phyloP scores from a whole-genome alignment of 2,329 filamentous ascomycete genomes.

The Calonectria crousiana region DNA sequence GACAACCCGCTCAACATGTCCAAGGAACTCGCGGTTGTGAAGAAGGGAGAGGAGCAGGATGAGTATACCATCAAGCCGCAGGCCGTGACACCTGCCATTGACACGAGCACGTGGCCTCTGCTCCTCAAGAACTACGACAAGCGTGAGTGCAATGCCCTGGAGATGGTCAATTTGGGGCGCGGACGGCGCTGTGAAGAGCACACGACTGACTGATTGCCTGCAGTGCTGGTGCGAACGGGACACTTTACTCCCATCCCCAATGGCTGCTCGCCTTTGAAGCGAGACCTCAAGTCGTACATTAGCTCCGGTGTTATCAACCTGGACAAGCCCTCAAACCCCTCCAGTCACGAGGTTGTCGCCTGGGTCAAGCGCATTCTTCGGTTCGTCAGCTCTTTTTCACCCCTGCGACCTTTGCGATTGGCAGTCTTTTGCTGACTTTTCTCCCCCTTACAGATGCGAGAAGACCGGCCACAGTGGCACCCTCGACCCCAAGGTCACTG shows the following conservation, averaged over 20 bases:
- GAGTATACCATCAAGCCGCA: conserved; percentile 95
- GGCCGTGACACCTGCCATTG: conserved; percentile 79
- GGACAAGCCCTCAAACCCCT: conserved; percentile 88
- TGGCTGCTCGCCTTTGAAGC: conserved; percentile 90
- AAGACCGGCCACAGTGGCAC: conserved; percentile 99
- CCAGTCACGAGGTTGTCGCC: conserved; percentile 97
- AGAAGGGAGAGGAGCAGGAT: conserved; percentile 64
- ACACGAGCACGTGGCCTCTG: conserved; percentile 92
- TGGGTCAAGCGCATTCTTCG: conserved; percentile 98
- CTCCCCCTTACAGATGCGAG: conserved; percentile 62
- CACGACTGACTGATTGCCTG: conserved; percentile 42
- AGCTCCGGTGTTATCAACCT: conserved; percentile 98
- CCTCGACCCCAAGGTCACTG: conserved; percentile 97
- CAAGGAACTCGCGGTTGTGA: conserved; percentile 58
- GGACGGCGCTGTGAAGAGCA: conserved; percentile 24
- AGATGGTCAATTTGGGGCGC: conserved; percentile 9
- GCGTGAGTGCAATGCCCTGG: conserved; percentile 66
- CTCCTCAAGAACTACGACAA: conserved; percentile 97
- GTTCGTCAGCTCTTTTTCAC: conserved; percentile 59
- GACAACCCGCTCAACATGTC: conserved; percentile 50
- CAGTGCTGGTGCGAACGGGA: conserved; percentile 91
- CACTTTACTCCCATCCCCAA: conserved; percentile 98
- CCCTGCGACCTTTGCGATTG: conserved; percentile 9
- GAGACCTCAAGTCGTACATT: conserved; percentile 97
- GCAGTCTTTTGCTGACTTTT: conserved; percentile 23